phyloP scores from a whole-genome alignment of 352 stramenopile species.

The Pythium coloratum region DNA sequence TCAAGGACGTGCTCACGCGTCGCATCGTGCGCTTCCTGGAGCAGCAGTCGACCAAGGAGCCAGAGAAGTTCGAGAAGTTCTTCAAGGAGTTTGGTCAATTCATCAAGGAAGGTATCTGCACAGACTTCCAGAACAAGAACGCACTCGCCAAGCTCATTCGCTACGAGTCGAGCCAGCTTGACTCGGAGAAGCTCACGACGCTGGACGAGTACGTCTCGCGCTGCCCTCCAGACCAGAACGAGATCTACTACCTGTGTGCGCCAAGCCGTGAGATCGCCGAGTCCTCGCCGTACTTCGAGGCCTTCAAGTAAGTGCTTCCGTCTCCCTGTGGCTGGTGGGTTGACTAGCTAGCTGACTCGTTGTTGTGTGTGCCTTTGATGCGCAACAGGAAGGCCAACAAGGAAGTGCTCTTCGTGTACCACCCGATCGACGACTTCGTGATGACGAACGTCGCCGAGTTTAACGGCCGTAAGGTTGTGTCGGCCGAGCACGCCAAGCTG shows the following conservation, averaged over 20 bases:
- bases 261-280: constrained; percentile 94
- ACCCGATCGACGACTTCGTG: constrained; percentile 99
- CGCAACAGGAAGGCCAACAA: constrained; percentile 80
- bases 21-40: constrained; percentile 90
- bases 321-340: too few species aligned
- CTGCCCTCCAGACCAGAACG: constrained; percentile 94
- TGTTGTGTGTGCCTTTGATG: background rate
- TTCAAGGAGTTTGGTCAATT: constrained; percentile 98
- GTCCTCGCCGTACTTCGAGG: constrained; percentile 98
- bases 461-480: constrained; percentile 95
- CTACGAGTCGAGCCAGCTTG: constrained; percentile 96
- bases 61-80: constrained; percentile 97
- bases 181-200: constrained; percentile 90
- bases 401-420: constrained; percentile 99
- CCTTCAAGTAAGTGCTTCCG: constrained; percentile 96
- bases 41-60: constrained; percentile 91
- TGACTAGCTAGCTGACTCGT: too few species aligned
- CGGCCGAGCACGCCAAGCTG: constrained; percentile 95
- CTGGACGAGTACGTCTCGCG: constrained; percentile 99
- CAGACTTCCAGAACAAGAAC: constrained; percentile 90
- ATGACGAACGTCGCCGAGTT: constrained; percentile 98
- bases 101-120: constrained; percentile 98
- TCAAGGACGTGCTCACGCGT: constrained; percentile 95
- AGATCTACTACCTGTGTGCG: constrained; percentile 99
- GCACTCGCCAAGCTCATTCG: constrained; percentile 97